These are phyloP conservation scores for Dryas octopetala DNA, from an alignment of 306 rosid genomes.

Conservation along the genomic window DNA sequence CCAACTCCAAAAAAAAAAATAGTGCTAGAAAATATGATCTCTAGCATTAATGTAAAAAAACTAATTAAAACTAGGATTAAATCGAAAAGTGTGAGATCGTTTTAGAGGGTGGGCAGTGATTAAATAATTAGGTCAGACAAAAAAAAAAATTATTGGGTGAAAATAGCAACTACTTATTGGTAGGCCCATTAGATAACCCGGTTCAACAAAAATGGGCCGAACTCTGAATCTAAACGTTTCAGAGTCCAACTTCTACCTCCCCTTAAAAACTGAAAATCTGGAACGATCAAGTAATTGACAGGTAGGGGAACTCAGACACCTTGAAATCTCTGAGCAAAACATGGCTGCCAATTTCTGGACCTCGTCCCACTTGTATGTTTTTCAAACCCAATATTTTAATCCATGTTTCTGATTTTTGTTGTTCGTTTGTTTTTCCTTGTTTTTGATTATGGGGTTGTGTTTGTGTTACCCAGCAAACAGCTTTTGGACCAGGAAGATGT, in stretches of 20 bases:
- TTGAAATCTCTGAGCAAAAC: conserved; percentile 24
- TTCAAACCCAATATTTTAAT: neutral
- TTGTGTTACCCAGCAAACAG: conserved; percentile 57
- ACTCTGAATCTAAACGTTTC: neutral
- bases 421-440: neutral
- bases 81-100: too few species aligned
- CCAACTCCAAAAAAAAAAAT: too few species aligned
- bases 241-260: neutral
- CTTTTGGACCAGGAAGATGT: conserved; percentile 87
- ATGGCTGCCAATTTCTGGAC: conserved; percentile 98
- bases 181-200: too few species aligned
- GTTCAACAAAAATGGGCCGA: neutral
- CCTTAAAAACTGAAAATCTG: conserved; percentile 1
- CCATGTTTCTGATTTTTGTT: neutral
- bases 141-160: too few species aligned
- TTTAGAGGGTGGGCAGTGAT: too few species aligned
- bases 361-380: conserved; percentile 78
- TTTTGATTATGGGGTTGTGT: neutral
- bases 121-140: too few species aligned
- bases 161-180: too few species aligned
- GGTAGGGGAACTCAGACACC: conserved; percentile 9
- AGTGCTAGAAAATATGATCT: too few species aligned
- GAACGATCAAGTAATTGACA: conserved; percentile 14
- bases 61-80: too few species aligned
- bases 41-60: too few species aligned